Percentiles rank a stretch among this genome's conserved stretches.
phyloP scores from a whole-genome alignment of 225 moss, liverwort and hornwort genomes.

The Pseudisothecium myosuroides region DNA sequence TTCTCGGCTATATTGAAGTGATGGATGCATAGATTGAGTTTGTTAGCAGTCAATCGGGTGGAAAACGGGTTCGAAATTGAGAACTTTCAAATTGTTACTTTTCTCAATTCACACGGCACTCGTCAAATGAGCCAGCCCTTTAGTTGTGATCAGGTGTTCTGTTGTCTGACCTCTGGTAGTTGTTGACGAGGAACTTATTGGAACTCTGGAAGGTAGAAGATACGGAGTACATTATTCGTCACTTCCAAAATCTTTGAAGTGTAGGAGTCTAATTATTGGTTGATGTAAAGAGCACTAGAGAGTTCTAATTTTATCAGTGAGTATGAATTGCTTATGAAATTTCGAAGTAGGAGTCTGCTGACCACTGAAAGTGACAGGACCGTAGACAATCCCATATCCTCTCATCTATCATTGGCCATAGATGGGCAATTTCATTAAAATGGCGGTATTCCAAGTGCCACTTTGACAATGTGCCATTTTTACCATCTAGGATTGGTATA shows the following conservation, averaged over 20 bases:
- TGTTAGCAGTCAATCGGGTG: not conserved
- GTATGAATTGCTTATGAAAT: not conserved
- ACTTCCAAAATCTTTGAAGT: no score
- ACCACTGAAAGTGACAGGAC: not conserved
- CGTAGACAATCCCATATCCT: not conserved
- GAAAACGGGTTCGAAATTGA: not conserved
- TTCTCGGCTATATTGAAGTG: not conserved
- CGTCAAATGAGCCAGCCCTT: not conserved
- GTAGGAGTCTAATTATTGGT: not conserved
- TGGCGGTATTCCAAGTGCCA: no score
- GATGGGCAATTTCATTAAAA: no score
- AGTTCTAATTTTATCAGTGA: not conserved
- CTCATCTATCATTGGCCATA: not conserved
- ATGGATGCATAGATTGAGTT: not conserved
- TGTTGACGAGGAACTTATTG: not conserved
- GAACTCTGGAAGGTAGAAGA: not conserved
- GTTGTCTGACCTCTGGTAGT: not conserved
- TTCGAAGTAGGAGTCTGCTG: not conserved
- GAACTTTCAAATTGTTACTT: not conserved
- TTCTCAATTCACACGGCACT: not conserved
- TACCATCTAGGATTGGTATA: no score
- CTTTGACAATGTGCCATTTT: no score
- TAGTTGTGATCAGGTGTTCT: not conserved
- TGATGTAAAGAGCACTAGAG: not conserved
- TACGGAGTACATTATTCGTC: not conserved